Percentiles rank a stretch among this genome's conserved stretches.
Evolutionary conservation across 1,139 yeast genomes (phyloP).

Genomic region (Kurtzmaniella natalensis): DNA sequence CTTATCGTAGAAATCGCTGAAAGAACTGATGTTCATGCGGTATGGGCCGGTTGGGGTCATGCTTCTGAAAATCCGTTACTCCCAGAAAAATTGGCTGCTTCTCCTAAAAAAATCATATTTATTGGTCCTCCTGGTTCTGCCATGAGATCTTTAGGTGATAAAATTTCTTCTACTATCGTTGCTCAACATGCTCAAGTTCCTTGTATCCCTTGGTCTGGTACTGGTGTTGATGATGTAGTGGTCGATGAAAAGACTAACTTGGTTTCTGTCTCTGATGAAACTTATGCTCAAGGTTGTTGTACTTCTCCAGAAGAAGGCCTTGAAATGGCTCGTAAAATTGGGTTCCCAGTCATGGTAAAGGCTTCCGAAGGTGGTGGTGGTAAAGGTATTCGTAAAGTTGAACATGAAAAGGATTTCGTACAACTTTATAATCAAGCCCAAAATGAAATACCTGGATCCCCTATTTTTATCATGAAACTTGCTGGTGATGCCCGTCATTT

Average conservation of each 20-base stretch:
- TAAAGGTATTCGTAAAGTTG: conserved; percentile 95
- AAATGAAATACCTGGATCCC: conserved; percentile 94
- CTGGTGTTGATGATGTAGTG: conserved; percentile 82
- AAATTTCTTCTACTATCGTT: conserved; percentile 93
- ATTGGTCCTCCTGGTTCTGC: conserved; percentile 99
- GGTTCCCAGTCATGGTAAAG: conserved; percentile 94
- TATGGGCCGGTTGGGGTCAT: conserved; percentile 99
- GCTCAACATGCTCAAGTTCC: conserved; percentile 98
- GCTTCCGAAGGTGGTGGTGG: conserved; percentile 99
- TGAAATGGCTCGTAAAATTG: conserved; percentile 74
- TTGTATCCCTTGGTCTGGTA: conserved; percentile 99
- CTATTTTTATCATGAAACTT: conserved; percentile 88
- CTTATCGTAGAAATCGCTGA: conserved; percentile 96
- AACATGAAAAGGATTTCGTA: conserved; percentile 65
- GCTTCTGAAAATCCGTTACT: conserved; percentile 95
- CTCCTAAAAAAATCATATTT: conserved; percentile 82
- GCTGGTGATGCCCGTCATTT: conserved; percentile 96
- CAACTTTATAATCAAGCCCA: conserved; percentile 82
- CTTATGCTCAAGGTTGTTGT: conserved; percentile 87
- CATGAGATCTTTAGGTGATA: conserved; percentile 98
- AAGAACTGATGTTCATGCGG: conserved; percentile 94
- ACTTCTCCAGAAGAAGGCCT: conserved; percentile 84
- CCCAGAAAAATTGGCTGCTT: conserved; percentile 89
- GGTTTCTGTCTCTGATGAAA: conserved; percentile 82
- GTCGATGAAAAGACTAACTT: conserved; percentile 66